Percentiles rank a stretch among this genome's conserved stretches.
Conservation (phyloP, 352 stramenopile genomes). For the Phytophthora pinifolia region DNA sequence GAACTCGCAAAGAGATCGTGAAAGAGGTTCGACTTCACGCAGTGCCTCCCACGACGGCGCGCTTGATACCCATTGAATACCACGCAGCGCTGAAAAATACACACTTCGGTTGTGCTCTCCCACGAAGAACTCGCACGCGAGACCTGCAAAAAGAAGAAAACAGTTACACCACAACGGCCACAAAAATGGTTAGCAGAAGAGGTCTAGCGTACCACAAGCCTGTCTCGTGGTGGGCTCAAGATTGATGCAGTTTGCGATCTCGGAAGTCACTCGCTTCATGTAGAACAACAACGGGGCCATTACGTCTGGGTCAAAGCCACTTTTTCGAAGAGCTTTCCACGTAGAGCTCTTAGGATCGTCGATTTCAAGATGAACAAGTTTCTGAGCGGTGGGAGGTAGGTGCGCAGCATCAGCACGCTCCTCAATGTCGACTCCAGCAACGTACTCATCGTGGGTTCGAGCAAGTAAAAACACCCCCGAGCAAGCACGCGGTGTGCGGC, state of each 20-base stretch:
- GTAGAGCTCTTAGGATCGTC: slow-evolving; percentile 8
- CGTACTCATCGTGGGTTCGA: slow-evolving; percentile 1
- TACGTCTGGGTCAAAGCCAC: slow-evolving; percentile 44
- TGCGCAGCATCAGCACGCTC: not conserved
- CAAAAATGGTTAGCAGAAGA: not conserved
- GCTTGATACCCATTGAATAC: slow-evolving; percentile 46
- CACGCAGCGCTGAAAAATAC: slow-evolving; percentile 45
- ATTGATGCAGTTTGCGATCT: slow-evolving; percentile 60
- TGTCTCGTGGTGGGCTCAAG: slow-evolving; percentile 30
- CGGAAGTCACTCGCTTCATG: slow-evolving; percentile 56
- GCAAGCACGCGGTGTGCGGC: slow-evolving; percentile 9
- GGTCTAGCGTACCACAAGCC: slow-evolving; percentile 27
- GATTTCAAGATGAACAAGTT: slow-evolving; percentile 17
- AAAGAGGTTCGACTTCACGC: slow-evolving; percentile 38
- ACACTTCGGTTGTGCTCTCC: slow-evolving; percentile 28
- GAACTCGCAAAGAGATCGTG: slow-evolving; percentile 31
- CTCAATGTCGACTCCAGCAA: not conserved
- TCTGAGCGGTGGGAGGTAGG: not conserved
- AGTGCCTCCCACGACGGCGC: slow-evolving; percentile 47
- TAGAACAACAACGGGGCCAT: slow-evolving; percentile 48
- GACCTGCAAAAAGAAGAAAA: too few relatives aligned
- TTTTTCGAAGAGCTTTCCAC: slow-evolving; percentile 19
- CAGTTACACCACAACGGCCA: not conserved
- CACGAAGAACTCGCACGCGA: slow-evolving; percentile 64
- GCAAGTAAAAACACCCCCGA: slow-evolving; percentile 22